A percentile compares a stretch with the other conserved stretches of the same genome.
Evolutionary conservation across 2,329 filamentous ascomycete species (phyloP).

Genomic region (Colletotrichum lindemuthianum): DNA sequence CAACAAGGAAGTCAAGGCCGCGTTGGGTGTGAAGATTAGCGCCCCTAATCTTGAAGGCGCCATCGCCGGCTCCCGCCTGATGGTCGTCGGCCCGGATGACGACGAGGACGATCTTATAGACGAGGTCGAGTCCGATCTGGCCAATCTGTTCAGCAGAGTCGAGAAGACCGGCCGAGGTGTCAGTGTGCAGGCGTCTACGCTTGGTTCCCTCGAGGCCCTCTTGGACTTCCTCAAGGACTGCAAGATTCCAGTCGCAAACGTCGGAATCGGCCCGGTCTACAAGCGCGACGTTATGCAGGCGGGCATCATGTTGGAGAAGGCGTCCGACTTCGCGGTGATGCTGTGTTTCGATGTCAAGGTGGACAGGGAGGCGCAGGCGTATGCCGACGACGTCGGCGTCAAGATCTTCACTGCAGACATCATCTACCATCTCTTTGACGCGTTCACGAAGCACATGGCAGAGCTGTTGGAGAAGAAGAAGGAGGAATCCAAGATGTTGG

Average conservation of each 20-base stretch:
- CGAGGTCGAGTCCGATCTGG: conserved; percentile 94
- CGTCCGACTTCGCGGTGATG: conserved; percentile 97
- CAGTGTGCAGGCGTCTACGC: conserved; percentile 94
- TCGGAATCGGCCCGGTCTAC: conserved; percentile 96
- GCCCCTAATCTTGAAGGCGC: conserved; percentile 95
- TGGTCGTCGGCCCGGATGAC: conserved; percentile 94
- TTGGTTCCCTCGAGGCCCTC: conserved; percentile 94
- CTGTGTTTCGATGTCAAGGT: conserved; percentile 99
- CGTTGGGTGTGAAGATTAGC: conserved; percentile 98
- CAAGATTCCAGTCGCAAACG: conserved; percentile 98
- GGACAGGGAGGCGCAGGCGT: conserved; percentile 91
- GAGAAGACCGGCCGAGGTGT: conserved; percentile 94
- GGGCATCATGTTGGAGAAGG: conserved; percentile 96
- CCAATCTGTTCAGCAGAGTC: conserved; percentile 89
- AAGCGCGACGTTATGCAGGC: conserved; percentile 97
- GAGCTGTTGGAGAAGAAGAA: conserved; percentile 89
- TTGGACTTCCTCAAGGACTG: conserved; percentile 95
- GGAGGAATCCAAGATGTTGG: conserved; percentile 93
- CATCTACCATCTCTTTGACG: conserved; percentile 98
- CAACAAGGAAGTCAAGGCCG: conserved; percentile 99
- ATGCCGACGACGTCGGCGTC: conserved; percentile 93
- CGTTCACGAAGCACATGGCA: conserved; percentile 95
- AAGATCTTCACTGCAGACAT: conserved; percentile 99
- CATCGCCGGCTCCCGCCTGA: conserved; percentile 93
- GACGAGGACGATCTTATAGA: conserved; percentile 97